Evolutionary conservation across 768 basidiomycete genomes (phyloP).

Genomic region (Collybiopsis confluens): DNA sequence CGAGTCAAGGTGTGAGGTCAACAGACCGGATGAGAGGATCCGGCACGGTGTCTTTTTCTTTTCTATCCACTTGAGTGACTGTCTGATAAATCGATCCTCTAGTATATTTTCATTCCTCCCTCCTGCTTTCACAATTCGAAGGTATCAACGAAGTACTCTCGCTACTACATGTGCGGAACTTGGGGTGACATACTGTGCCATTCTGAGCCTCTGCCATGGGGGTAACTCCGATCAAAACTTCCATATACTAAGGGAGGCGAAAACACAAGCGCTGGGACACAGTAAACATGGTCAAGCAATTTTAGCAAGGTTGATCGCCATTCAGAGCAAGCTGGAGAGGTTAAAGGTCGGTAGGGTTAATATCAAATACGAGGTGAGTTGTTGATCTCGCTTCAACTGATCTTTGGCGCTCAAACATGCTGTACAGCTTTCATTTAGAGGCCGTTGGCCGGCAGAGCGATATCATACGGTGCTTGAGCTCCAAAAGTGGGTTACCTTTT

Average conservation of each 20-base stretch:
- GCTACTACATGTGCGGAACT: slow-evolving; percentile 65
- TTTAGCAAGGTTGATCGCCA: slow-evolving; percentile 63
- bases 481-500: slow-evolving; percentile 49
- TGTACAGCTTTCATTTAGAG: slow-evolving; percentile 66
- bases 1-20: too few relatives aligned
- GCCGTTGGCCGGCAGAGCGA: slow-evolving; percentile 75
- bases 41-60: too few relatives aligned
- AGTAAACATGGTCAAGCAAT: slow-evolving; percentile 52
- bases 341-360: slow-evolving; percentile 53
- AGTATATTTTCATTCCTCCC: slow-evolving; percentile 70
- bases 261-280: slow-evolving; percentile 11
- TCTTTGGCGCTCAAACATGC: background rate
- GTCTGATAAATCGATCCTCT: background rate
- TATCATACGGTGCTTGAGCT: slow-evolving; percentile 67
- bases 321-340: slow-evolving; percentile 68
- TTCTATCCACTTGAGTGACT: background rate
- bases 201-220: slow-evolving; percentile 67
- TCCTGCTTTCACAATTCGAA: slow-evolving; percentile 71
- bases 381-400: background rate
- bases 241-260: too few relatives aligned
- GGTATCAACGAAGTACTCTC: slow-evolving; percentile 67
- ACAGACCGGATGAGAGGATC: too few relatives aligned
- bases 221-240: slow-evolving; percentile 15
- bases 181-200: slow-evolving; percentile 70
- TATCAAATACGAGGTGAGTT: slow-evolving; percentile 60